Evolutionary conservation across 495 filamentous ascomycete genomes (phyloP), one percentile per base, ranked within the genome.

Genomic region (Xylaria telfairii): DNA sequence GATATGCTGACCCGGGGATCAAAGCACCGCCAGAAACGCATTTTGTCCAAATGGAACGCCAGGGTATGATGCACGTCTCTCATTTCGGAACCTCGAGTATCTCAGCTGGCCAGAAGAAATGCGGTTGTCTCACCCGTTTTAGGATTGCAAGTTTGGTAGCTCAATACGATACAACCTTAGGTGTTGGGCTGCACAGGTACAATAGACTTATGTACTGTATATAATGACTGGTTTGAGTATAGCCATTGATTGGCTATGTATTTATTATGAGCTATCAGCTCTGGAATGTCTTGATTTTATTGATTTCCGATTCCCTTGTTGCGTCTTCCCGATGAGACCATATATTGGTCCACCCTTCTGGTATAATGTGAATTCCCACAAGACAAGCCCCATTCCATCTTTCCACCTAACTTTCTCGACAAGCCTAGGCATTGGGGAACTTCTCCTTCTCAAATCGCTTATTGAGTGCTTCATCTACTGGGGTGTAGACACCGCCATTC

Each of bases 371-470:
- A 49, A n/a, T 24, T 49, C 47, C n/a, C n/a, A 24, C 47, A n/a
- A 21, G 47, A 9, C 47, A 49, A 49, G n/a, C n/a, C 47, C n/a
- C n/a, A 49, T 49, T 10, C n/a, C n/a, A 21, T 24, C n/a, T 24
- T 24, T 49, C 26, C 12, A 56, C 15, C 13, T 28, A 1, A 12
- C 12, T 15, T 30, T 24, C 21, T 42, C 13, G 37, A 6, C n/a
- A 26, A 28, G 1, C 37, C 28, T 41, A 28, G n/a, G 37, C 21
- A 26, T 62, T 26, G 24, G 24, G 37, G 24, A 62, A 42, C 21
- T 60, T 60, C 39, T 44, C 59, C 21, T 62, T 6, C 24, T 44
- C 24, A 62, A 49, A 49, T 34, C 26, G 61, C 61, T 64, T 47
- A 47, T 32, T 17, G 24, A 32, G 61, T 34, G n/a, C 41, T 21